Evolutionary conservation across 306 rosid species (phyloP).

Genomic region (Vigna hirtella): DNA sequence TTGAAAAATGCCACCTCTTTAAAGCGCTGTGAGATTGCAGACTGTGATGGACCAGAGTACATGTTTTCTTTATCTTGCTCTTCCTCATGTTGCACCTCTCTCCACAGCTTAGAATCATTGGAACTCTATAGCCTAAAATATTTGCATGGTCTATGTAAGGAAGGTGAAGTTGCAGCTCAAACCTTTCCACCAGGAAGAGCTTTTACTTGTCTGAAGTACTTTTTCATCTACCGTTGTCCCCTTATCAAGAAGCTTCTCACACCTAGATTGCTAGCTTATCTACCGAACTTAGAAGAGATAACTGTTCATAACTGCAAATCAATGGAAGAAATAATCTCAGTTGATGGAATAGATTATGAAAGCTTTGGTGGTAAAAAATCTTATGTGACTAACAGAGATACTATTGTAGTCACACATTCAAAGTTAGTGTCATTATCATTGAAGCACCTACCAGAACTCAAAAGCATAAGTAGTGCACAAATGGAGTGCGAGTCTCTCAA

Average conservation of each 20-base stretch:
- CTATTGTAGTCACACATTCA: not conserved
- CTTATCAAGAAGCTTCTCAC: not conserved
- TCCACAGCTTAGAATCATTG: not conserved
- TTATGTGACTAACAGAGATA: not conserved
- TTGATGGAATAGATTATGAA: not conserved
- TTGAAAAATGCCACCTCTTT: slow-evolving; percentile 11
- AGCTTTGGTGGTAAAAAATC: not conserved
- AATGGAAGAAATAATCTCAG: slow-evolving; percentile 12
- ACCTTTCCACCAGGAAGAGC: not conserved
- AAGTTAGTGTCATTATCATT: slow-evolving; percentile 22
- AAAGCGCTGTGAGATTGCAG: slow-evolving; percentile 2
- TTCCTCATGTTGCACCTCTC: slow-evolving; percentile 16
- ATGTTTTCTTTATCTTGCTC: slow-evolving; percentile 15
- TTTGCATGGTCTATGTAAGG: not conserved
- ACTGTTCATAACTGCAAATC: slow-evolving; percentile 5
- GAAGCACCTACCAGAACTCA: slow-evolving; percentile 30
- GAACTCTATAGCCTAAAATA: not conserved
- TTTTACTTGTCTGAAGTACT: not conserved
- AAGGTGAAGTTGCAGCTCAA: not conserved
- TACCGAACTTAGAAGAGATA: slow-evolving; percentile 14
- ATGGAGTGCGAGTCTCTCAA: slow-evolving; percentile 29
- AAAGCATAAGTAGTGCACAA: slow-evolving; percentile 31
- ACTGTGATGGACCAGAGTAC: slow-evolving; percentile 20
- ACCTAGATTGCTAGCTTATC: slow-evolving; percentile 16
- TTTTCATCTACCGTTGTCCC: not conserved